Evolutionary conservation across 331 rosid species (phyloP), one percentile per base, ranked within the genome.

Genomic region (Saraca asoca): DNA sequence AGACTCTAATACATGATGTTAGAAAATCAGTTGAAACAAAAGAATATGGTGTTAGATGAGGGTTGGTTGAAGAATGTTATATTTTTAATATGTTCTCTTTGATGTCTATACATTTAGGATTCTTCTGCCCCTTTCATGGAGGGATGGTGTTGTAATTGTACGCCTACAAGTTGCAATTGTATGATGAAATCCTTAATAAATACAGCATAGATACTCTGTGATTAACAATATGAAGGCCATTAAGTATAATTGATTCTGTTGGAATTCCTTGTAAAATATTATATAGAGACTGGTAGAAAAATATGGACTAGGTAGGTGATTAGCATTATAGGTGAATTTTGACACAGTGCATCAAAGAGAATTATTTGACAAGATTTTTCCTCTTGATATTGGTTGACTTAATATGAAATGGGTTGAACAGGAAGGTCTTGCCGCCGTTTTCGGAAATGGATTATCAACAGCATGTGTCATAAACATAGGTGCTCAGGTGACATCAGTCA

Each of bases 381-480:
- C 63, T 39, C 9, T 39, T 39, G 31, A 37, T 31, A n/a, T n/a
- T 68, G 56, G 29, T 44, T 45, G 66, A 34, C 52, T 61, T 78
- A 56, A 41, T 58, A n/a, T 68, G 64, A 69, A 58, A 55, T 77
- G 51, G 72, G 44, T 83, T 82, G 75, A 67, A 52, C 87, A 94
- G 98, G 97, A 94, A 81, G 98, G 96, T 70, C 83, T 90, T 63
- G 97, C 98, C 62, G 95, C 97, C 44, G 84, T 91, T 74, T 94
- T 94, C 31, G 98, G 98, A 68, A 94, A 86, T 79, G 98, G 98
- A 68, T 75, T 90, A 71, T 93, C 97, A 70, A 90, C 97, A 10
- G 94, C 97, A 29, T 93, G 98, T 78, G 87, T 87, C 58, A 95
- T 90, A 61, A 90, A 82, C 73, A 86, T 93, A 62, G 97, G 98